Percentiles rank a stretch among this genome's conserved stretches.
These are phyloP conservation scores for Coniochaeta sp. DNA, from an alignment of 2,329 filamentous ascomycete genomes.

Conservation along the genomic window DNA sequence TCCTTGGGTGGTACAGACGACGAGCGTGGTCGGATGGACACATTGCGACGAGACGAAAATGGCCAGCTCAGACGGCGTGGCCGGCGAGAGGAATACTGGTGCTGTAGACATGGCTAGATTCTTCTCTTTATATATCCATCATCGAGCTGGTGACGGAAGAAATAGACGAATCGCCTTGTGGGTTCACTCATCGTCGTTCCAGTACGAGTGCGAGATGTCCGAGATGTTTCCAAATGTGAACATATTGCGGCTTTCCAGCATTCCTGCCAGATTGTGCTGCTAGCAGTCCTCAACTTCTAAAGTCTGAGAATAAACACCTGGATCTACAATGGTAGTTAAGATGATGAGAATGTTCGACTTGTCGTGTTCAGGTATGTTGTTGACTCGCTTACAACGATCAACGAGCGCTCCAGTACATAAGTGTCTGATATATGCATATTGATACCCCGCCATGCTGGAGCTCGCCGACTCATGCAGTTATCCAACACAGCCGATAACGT, in stretches of 20 bases:
- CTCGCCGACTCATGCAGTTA: not conserved
- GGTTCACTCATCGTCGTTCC: not conserved
- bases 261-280: too few species aligned
- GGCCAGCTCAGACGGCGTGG: conserved; percentile 55
- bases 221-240: too few species aligned
- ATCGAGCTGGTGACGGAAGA: not conserved
- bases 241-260: too few species aligned
- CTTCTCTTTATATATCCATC: not conserved
- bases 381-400: not conserved
- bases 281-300: too few species aligned
- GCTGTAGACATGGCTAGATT: not conserved
- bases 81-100: conserved; percentile 42
- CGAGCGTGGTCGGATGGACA: conserved; percentile 52
- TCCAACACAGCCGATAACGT: not conserved
- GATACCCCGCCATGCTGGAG: not conserved
- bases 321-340: too few species aligned
- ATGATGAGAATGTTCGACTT: too few species aligned
- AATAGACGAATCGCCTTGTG: not conserved
- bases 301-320: too few species aligned
- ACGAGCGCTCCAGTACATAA: not conserved
- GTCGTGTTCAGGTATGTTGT: too few species aligned
- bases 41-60: conserved; percentile 53
- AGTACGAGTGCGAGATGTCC: not conserved
- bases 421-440: not conserved
- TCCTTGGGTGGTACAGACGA: conserved; percentile 61